Percentiles rank a stretch among this genome's conserved stretches.
Evolutionary conservation across 495 filamentous ascomycete genomes (phyloP).

Genomic region (Penicillium ucsense): DNA sequence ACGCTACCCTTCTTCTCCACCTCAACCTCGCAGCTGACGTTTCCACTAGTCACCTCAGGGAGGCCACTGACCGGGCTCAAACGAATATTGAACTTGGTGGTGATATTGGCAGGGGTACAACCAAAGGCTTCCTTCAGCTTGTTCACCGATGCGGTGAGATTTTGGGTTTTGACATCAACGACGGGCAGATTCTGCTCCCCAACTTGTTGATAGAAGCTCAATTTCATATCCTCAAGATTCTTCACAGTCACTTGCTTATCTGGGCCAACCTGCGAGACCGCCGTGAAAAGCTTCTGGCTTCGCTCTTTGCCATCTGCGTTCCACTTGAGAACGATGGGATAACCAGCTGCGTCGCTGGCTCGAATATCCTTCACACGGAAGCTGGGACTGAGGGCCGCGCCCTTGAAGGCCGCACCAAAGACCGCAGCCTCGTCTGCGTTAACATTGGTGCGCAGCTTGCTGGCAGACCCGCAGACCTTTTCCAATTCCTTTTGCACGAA

Average conservation of each 20-base stretch:
- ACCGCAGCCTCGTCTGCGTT: conserved; percentile 97
- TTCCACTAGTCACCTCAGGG: conserved; percentile 65
- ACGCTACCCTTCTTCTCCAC: conserved; percentile 64
- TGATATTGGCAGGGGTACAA: conserved; percentile 67
- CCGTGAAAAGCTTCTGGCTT: conserved; percentile 68
- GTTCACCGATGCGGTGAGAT: conserved; percentile 72
- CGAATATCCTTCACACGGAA: conserved; percentile 97
- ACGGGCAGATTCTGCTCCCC: conserved; percentile 40
- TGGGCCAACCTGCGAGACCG: conserved; percentile 63
- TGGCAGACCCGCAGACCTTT: conserved; percentile 54
- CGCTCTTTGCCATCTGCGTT: conserved; percentile 50
- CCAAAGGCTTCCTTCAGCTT: conserved; percentile 65
- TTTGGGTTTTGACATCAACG: conserved; percentile 56
- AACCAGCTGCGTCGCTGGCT: conserved; percentile 60
- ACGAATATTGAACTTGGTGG: conserved; percentile 65
- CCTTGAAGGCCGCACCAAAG: conserved; percentile 93
- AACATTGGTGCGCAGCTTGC: conserved; percentile 85
- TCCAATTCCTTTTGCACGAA: conserved; percentile 91
- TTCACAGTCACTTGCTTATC: conserved; percentile 85
- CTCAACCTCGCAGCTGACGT: conserved; percentile 75
- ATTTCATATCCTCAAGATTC: conserved; percentile 74
- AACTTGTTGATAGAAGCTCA: conserved; percentile 70
- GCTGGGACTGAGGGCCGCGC: conserved; percentile 78
- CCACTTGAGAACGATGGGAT: conserved; percentile 65
- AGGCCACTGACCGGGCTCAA: conserved; percentile 68